Base-by-base conservation (phyloP, 352 stramenopile species). In the Phytophthora ramorum region DNA sequence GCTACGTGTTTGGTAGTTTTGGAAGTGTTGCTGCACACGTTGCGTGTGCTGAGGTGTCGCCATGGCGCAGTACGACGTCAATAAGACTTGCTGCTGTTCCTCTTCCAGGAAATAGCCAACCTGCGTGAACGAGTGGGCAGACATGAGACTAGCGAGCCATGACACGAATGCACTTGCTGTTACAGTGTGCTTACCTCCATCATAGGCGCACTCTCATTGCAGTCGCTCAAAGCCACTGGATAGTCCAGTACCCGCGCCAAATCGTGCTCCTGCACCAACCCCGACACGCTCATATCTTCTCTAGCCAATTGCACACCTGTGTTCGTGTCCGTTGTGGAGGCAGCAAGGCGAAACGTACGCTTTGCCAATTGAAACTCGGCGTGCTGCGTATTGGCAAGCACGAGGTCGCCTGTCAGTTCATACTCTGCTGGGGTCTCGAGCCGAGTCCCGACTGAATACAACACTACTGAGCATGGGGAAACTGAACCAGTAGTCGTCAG, bases 1-100 rank as follows among this genome's bases (percentile, higher is more conserved):
- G n/a, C 28, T 28, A 22, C 66, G 69, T 4, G 37, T 8, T 40
- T 65, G 63, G 66, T 90, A 92, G 12, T 71, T 69, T 32, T 73
- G 37, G 44, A 92, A 90, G 49, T 81, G 73, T 57, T 62, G 48
- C 26, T 70, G 69, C 22, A 75, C 57, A 17, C 59, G 60, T 30
- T 62, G 50, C 12, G 4, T 47, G 34, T 77, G 56, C 12, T 48
- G 35, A 16, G 46, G 13, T 7, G 61, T 71, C 16, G 56, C 49
- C 34, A 72, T 78, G 3, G 74, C 74, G 63, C 79, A 93, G 58
- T 86, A 93, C 7, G 81, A 92, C 22, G 71, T 76, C 37, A 92
- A 56, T 10, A 92, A 63, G 17, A 66, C 72, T 20, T 54, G 55
- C 46, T 65, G 22, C 58, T 56, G 28, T 16, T 24, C 50, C 7